Evolutionary conservation across 2,329 filamentous ascomycete genomes (phyloP).

Genomic region (Penicillium paneum): DNA sequence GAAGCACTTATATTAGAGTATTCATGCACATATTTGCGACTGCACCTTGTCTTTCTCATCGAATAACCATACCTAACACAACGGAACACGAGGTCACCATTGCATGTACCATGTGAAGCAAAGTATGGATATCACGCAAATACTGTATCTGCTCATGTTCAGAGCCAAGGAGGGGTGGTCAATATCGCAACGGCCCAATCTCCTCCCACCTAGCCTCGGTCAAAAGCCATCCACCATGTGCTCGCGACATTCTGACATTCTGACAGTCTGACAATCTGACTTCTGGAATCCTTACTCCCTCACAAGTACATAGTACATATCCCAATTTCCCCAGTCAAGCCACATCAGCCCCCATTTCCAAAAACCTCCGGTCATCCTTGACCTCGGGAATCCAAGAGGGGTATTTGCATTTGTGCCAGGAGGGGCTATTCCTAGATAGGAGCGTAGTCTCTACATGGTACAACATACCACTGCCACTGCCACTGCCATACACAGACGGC

Average conservation of each 20-base stretch:
- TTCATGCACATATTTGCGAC: not conserved
- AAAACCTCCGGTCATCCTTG: not conserved
- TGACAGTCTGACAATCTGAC: too few relatives aligned
- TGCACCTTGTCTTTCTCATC: not conserved
- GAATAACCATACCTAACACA: not conserved
- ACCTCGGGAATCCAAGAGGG: not conserved
- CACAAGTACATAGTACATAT: not conserved
- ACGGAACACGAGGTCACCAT: not conserved
- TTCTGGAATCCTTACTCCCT: too few relatives aligned
- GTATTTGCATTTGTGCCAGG: not conserved
- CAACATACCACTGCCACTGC: not conserved
- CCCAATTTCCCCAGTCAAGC: not conserved
- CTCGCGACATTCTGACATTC: too few relatives aligned
- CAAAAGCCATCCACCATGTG: not conserved
- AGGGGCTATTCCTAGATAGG: not conserved
- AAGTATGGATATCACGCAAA: not conserved
- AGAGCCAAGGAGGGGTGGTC: not conserved
- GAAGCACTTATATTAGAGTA: not conserved
- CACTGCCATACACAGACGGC: not conserved
- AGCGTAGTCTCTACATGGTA: not conserved
- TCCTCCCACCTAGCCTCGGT: not conserved
- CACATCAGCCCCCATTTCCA: not conserved
- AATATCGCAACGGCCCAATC: not conserved
- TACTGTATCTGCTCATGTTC: not conserved
- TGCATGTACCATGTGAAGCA: slow-evolving; percentile 2